Conservation (phyloP, 352 stramenopile species). For the Elongisporangium senticosum region DNA sequence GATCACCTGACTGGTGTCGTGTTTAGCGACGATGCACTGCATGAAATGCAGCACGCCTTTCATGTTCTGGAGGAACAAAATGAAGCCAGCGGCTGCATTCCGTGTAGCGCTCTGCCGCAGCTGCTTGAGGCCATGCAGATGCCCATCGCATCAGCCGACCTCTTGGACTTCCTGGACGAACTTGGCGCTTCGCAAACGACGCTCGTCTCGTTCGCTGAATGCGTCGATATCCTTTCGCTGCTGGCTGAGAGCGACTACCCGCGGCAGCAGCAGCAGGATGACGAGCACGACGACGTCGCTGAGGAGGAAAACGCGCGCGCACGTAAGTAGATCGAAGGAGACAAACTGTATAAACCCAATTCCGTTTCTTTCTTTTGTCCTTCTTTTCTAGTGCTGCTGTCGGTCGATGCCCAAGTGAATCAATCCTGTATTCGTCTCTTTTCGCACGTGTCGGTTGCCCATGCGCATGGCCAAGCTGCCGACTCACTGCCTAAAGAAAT, state of each 20-base stretch:
- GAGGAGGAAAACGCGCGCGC: constrained; percentile 2
- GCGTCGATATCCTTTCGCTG: constrained; percentile 81
- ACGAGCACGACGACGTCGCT: constrained; percentile 21
- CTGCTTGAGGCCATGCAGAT: constrained; percentile 43
- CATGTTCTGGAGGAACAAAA: constrained; percentile 24
- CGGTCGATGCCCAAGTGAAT: not conserved
- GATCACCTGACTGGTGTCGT: constrained; percentile 27
- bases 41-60: constrained; percentile 51
- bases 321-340: not conserved
- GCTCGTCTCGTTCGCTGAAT: constrained; percentile 78
- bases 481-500: not conserved
- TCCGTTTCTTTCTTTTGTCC: not conserved
- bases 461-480: not conserved
- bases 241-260: constrained; percentile 47
- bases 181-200: constrained; percentile 63
- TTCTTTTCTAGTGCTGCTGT: not conserved
- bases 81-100: constrained; percentile 38
- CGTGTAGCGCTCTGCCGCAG: constrained; percentile 33
- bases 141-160: constrained; percentile 26
- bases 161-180: constrained; percentile 61
- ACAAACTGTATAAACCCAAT: not conserved
- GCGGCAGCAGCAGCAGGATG: constrained; percentile 15
- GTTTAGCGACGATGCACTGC: constrained; percentile 58
- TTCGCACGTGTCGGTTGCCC: not conserved
- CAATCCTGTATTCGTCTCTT: not conserved